Base-by-base conservation (phyloP, 2,329 filamentous ascomycete genomes). In the Dryadomyces quercus-mongolicae region DNA sequence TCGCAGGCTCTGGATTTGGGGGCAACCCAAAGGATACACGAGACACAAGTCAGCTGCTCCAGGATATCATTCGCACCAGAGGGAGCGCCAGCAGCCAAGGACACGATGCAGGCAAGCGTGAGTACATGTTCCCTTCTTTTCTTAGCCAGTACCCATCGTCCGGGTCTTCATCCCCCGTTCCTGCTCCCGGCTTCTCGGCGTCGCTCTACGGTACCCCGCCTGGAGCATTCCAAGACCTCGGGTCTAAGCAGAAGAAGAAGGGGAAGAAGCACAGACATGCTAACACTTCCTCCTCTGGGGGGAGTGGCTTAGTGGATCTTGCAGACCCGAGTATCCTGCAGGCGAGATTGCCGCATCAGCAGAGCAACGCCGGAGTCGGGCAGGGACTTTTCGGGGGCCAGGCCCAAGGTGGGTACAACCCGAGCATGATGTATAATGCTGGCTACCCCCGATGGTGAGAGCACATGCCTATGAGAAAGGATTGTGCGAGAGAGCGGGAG, bases 231-330 rank as follows among this genome's bases (percentile, higher is more conserved):
- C 87, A 91, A 84, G 90, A 95, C 71, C 84, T 85, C 76, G 86
- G 86, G 76, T 85, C 88, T 76, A 94, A 95, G 85, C 90, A 94
- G 82, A 95, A 95, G 86, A 96, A 95, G 84, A 95, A 95, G 89
- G 90, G 90, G 79, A 96, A 95, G 84, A 96, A 96, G 89, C 92
- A 96, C 81, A 94, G 91, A 85, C 91, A 96, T 85, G 92, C 90
- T 93, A 95, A 96, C 89, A 96, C 92, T 92, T 95, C 91, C 88
- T 97, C 92, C 84, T 95, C 90, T 84, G 87, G 87, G 79, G 91
- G 90, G 83, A 88, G 89, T 88, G 91, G 88, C 79, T 84, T 96
- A 92, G 91, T 94, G 78, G 91, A 97, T 94, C 89, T 95, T 91
- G 89, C 88, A 80, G 91, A 97, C 89, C 92, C 92, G 81, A 95